These are phyloP conservation scores for Tolypocladium pustulatum DNA, from an alignment of 2,329 filamentous ascomycete genomes.

Conservation along the genomic window DNA sequence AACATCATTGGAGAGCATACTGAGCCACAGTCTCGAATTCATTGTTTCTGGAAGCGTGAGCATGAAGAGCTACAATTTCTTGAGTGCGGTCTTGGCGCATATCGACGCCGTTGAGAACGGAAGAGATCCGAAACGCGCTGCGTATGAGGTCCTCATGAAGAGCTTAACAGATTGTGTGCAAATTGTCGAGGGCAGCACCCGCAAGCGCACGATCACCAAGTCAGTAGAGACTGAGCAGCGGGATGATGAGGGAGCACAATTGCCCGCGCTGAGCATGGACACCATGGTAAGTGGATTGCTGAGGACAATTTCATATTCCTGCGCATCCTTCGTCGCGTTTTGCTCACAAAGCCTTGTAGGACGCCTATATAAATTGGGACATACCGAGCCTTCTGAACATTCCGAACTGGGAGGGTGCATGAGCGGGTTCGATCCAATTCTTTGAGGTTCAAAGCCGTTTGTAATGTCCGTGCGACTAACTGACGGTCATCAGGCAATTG, in stretches of 20 bases:
- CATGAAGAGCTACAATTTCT: not conserved
- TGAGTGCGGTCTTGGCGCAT: not conserved
- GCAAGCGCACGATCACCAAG: not conserved
- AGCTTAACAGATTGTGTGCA: not conserved
- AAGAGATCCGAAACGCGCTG: not conserved
- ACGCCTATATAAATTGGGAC: not conserved
- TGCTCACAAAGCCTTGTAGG: not conserved
- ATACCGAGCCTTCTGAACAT: not conserved
- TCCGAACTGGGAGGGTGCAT: not conserved
- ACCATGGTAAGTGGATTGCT: not conserved
- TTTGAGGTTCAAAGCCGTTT: too few relatives aligned
- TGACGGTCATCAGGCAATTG: too few relatives aligned
- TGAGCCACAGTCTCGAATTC: not conserved
- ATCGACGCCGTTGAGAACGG: not conserved
- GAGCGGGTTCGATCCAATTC: not conserved
- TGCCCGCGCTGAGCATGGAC: not conserved
- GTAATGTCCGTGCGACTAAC: too few relatives aligned
- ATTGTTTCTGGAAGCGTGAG: not conserved
- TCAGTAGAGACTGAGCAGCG: not conserved
- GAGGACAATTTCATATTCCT: not conserved
- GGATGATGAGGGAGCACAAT: not conserved
- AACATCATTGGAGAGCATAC: not conserved
- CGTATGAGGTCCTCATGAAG: not conserved
- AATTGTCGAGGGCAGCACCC: not conserved
- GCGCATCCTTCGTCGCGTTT: not conserved